phyloP scores from a whole-genome alignment of 2,329 filamentous ascomycete species.

The Botrytis pseudocinerea region DNA sequence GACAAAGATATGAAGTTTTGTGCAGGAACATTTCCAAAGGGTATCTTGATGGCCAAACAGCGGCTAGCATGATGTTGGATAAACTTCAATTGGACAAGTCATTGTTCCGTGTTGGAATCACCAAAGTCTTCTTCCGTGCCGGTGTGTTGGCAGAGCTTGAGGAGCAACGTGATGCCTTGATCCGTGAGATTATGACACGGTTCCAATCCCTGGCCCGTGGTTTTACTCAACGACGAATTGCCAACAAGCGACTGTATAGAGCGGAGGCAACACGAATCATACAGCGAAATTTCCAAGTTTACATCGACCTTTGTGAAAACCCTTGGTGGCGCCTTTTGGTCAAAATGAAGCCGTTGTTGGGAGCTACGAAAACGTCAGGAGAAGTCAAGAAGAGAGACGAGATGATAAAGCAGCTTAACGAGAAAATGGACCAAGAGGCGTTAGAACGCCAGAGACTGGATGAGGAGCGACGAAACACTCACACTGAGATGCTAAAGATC shows the following conservation, averaged over 20 bases:
- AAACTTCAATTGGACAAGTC: conserved; percentile 82
- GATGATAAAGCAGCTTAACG: conserved; percentile 83
- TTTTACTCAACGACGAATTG: conserved; percentile 82
- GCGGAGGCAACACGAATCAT: conserved; percentile 94
- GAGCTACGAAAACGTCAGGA: conserved; percentile 84
- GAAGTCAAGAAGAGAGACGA: conserved; percentile 96
- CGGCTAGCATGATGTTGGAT: conserved; percentile 82
- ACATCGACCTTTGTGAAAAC: conserved; percentile 83
- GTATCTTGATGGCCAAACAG: conserved; percentile 86
- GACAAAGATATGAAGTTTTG: conserved; percentile 92
- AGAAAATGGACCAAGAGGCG: conserved; percentile 76
- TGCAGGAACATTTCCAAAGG: conserved; percentile 86
- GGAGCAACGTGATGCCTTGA: conserved; percentile 89
- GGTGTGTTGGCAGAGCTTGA: conserved; percentile 95
- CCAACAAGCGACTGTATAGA: conserved; percentile 90
- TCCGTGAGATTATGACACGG: conserved; percentile 87
- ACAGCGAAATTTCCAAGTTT: conserved; percentile 89
- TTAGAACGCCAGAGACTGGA: conserved; percentile 77
- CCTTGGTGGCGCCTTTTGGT: conserved; percentile 98
- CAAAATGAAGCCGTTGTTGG: conserved; percentile 91
- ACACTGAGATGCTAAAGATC: conserved; percentile 83
- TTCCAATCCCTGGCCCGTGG: conserved; percentile 93
- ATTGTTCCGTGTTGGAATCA: conserved; percentile 89
- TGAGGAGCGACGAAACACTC: conserved; percentile 84
- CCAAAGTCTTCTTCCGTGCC: conserved; percentile 97